These are phyloP conservation scores for Paecilomyces sp. DNA, from an alignment of 2,329 filamentous ascomycete genomes.

Conservation along the genomic window DNA sequence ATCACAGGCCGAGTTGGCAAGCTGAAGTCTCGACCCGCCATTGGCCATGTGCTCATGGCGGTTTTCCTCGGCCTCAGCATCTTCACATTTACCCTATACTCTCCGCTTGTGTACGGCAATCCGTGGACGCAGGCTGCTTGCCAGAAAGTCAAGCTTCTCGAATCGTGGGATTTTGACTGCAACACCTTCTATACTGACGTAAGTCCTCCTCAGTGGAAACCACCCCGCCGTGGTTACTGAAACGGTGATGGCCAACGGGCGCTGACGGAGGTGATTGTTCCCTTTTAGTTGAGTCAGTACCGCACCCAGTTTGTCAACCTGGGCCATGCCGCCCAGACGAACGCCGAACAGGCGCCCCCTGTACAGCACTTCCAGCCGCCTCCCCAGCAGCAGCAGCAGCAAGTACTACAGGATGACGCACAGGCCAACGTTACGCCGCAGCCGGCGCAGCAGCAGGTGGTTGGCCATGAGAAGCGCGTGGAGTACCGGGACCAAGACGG, in stretches of 20 bases:
- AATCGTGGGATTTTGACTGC: conserved; percentile 96
- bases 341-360: conserved; percentile 7
- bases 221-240: conserved; percentile 21
- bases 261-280: conserved; percentile 17
- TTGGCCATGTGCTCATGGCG: conserved; percentile 69
- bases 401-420: conserved; percentile 12
- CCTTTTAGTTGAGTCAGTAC: conserved; percentile 32
- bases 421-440: conserved; percentile 27
- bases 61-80: conserved; percentile 68
- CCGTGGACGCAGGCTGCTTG: conserved; percentile 87
- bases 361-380: conserved; percentile 9
- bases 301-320: conserved; percentile 21
- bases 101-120: conserved; percentile 88
- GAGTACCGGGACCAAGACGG: conserved; percentile 95
- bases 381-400: conserved; percentile 12
- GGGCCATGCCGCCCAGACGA: conserved; percentile 13
- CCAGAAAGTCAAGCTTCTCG: conserved; percentile 76
- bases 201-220: conserved; percentile 46
- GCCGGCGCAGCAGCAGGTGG: conserved; percentile 21
- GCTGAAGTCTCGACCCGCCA: conserved; percentile 59
- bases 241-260: conserved; percentile 8
- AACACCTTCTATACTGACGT: conserved; percentile 83
- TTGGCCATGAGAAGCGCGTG: conserved; percentile 67
- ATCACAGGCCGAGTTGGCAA: conserved; percentile 63
- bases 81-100: conserved; percentile 73